Conservation (phyloP, 805 yeast species). For the Yarrowia deformans region DNA sequence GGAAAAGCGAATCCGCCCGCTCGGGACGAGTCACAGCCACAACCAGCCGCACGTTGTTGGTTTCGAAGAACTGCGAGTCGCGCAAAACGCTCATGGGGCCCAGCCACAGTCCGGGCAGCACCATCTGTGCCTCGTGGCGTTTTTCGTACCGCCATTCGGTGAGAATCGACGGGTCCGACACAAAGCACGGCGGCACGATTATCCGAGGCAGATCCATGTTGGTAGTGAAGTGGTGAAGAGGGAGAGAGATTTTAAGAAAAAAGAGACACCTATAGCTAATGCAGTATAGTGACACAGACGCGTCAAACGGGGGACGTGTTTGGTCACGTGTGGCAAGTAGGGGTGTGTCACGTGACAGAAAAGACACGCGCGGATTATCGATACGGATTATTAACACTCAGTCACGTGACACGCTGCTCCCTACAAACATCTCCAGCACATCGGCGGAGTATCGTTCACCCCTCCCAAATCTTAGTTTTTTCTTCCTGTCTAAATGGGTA, state of each 20-base stretch:
- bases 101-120: conserved; percentile 55
- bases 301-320: background rate
- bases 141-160: conserved; percentile 48
- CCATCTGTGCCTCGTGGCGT: conserved; percentile 54
- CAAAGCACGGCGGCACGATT: conserved; percentile 47
- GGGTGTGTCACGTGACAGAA: background rate
- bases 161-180: conserved; percentile 45
- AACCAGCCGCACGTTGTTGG: conserved; percentile 51
- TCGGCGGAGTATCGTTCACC: too few species aligned
- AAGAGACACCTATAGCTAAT: background rate
- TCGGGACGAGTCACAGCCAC: conserved; percentile 41
- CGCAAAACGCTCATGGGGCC: conserved; percentile 58
- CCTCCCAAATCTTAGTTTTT: too few species aligned
- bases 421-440: too few species aligned
- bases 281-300: background rate
- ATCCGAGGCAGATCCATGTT: conserved; percentile 42
- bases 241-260: background rate
- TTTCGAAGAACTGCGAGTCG: conserved; percentile 51
- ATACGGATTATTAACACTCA: too few species aligned
- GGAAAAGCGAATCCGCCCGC: conserved; percentile 29
- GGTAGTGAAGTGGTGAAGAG: background rate
- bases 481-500: too few species aligned
- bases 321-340: background rate
- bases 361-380: too few species aligned
- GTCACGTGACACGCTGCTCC: too few species aligned